Evolutionary conservation across 352 stramenopile species (phyloP), one percentile per base, ranked within the genome.

Genomic region (Phytophthora hybrid): DNA sequence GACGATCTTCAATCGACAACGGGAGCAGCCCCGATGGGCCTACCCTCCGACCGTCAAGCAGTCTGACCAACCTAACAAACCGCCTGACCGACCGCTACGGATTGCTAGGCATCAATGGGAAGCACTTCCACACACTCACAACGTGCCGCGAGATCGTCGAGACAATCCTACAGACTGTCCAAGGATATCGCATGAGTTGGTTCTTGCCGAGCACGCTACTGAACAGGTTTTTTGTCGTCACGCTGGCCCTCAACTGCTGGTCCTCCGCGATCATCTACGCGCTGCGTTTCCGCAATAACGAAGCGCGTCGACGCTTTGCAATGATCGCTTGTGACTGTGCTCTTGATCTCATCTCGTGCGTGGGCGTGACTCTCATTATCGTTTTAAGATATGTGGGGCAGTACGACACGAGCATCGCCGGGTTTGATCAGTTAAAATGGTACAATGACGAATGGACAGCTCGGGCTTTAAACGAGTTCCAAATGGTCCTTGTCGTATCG

Each of bases 151-250:
- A 84, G 52, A 13, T 79, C 0, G 1, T 82, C 5, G 79, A 81
- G 49, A 79, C 64, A 8, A 55, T 39, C 0, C 57, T 86, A 14
- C 79, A 85, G 19, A 74, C 76, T 14, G 60, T 60, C 1, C 73
- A 85, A 58, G 79, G 76, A 6, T 83, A 80, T 53, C 69, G 65
- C 10, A 80, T 83, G 70, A 83, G 74, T n/a, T 63, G 57, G 31
- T 63, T 71, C 44, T 32, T 83, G 11, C 60, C 73, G 2, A 52
- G 69, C 6, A 57, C 41, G 14, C 55, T 71, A 18, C 46, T 83
- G 3, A 80, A 78, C 26, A 70, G 55, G 0, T 70, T 84, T 14
- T 82, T 79, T 59, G 32, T 76, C 8, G 54, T 19, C n/a, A 41
- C 78, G 0, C 34, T 82, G 9, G 55, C 73, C 11, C n/a, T 75